Percentiles rank a stretch among this genome's conserved stretches.
Evolutionary conservation across 805 yeast genomes (phyloP).

Genomic region (Brettanomyces anomalus): DNA sequence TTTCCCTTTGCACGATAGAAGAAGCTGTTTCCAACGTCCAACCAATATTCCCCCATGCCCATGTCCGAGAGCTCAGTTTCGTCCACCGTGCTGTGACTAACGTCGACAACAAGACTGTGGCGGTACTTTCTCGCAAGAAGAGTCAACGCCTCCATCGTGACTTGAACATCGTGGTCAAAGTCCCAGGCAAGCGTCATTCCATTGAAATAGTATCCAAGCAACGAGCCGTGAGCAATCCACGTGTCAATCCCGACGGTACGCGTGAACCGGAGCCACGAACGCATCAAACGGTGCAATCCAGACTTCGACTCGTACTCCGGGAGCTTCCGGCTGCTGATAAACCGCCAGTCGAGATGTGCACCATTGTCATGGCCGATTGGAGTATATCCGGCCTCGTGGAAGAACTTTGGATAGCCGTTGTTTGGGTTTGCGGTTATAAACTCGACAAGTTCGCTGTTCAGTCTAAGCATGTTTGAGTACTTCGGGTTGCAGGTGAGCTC

Average conservation of each 20-base stretch:
- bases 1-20: slow-evolving; percentile 30
- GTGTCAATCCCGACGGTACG: slow-evolving; percentile 34
- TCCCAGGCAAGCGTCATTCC: slow-evolving; percentile 56
- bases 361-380: slow-evolving; percentile 22
- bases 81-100: slow-evolving; percentile 6
- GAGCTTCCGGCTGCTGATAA: slow-evolving; percentile 24
- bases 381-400: slow-evolving; percentile 31
- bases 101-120: slow-evolving; percentile 41
- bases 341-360: slow-evolving; percentile 39
- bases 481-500: slow-evolving; percentile 1
- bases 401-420: slow-evolving; percentile 24
- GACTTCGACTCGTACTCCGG: slow-evolving; percentile 15
- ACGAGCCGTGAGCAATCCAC: slow-evolving; percentile 59
- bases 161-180: slow-evolving; percentile 52
- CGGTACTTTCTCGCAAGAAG: slow-evolving; percentile 37
- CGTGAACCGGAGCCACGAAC: slow-evolving; percentile 48
- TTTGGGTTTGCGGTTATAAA: slow-evolving; percentile 1
- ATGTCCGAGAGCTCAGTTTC: slow-evolving; percentile 5
- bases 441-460: slow-evolving; percentile 5
- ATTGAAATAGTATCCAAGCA: slow-evolving; percentile 55
- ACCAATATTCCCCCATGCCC: slow-evolving; percentile 25
- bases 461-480: slow-evolving; percentile 5
- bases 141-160: slow-evolving; percentile 37
- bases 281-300: slow-evolving; percentile 36
- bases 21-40: slow-evolving; percentile 28